Percentiles rank a stretch among this genome's conserved stretches.
phyloP scores from a whole-genome alignment of 768 basidiomycete genomes.

The Pulveroboletus ravenelii region DNA sequence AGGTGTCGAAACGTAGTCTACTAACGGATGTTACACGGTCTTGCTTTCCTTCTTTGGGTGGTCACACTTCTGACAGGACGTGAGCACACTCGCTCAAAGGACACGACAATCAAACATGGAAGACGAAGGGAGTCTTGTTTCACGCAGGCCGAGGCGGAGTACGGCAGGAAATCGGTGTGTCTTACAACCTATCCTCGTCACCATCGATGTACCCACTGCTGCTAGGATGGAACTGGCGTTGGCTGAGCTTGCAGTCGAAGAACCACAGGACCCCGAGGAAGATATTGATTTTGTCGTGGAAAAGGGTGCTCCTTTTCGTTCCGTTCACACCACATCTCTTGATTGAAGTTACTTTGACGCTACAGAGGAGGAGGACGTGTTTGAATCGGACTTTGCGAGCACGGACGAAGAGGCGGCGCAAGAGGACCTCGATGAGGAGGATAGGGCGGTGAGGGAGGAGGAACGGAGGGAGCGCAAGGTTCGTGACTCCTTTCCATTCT shows the following conservation, averaged over 20 bases:
- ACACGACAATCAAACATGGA: conserved; percentile 7
- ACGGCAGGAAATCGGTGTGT: conserved; percentile 76
- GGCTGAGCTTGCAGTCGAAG: conserved; percentile 48
- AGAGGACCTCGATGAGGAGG: conserved; percentile 52
- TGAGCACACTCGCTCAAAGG: not conserved
- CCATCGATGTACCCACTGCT: conserved; percentile 4
- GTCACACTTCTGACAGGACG: not conserved
- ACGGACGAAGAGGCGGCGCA: conserved; percentile 65
- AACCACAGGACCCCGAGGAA: conserved; percentile 59
- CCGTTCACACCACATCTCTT: not conserved
- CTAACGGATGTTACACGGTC: not conserved
- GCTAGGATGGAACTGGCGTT: conserved; percentile 72
- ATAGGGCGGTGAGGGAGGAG: conserved; percentile 55
- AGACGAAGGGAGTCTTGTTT: conserved; percentile 33
- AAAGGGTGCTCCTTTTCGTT: conserved; percentile 43
- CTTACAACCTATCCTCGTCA: not conserved
- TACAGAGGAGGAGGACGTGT: conserved; percentile 75
- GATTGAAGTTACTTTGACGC: not conserved
- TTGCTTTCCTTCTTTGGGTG: conserved; percentile 4
- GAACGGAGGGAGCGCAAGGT: conserved; percentile 43
- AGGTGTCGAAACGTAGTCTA: too few species aligned
- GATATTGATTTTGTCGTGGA: conserved; percentile 67
- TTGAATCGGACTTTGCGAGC: conserved; percentile 81
- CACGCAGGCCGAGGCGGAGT: conserved; percentile 60
- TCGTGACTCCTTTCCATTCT: not conserved